Conservation (phyloP, 208 protist species). For the Kentomonas sorsogonicus region DNA sequence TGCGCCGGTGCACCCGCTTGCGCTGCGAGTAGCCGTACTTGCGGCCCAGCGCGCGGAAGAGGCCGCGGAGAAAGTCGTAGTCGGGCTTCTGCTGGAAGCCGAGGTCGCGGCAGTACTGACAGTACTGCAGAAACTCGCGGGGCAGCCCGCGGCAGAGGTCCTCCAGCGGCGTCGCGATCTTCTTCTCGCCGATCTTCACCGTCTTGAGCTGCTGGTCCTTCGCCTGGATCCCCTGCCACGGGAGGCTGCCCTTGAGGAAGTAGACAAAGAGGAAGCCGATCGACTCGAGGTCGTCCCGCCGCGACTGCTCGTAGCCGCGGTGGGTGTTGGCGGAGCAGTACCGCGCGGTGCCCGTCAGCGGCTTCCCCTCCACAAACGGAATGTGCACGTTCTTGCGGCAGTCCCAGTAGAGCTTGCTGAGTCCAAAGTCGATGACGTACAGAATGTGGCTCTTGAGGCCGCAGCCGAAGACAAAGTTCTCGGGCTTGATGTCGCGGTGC, state of each 20-base stretch:
- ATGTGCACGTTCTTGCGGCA: constrained; percentile 94
- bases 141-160: constrained; percentile 66
- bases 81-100: constrained; percentile 73
- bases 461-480: constrained; percentile 84
- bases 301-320: constrained; percentile 95
- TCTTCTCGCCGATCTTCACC: constrained; percentile 78
- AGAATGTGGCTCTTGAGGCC: constrained; percentile 65
- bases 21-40: constrained; percentile 22
- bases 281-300: constrained; percentile 93
- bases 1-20: background rate
- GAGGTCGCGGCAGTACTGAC: constrained; percentile 66
- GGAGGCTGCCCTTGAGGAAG: constrained; percentile 87
- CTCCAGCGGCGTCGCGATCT: constrained; percentile 62
- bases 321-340: constrained; percentile 99
- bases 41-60: constrained; percentile 49
- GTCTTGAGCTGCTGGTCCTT: constrained; percentile 72
- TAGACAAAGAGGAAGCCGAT: constrained; percentile 93
- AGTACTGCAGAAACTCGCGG: constrained; percentile 61
- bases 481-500: constrained; percentile 89
- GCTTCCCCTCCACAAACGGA: constrained; percentile 97
- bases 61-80: constrained; percentile 68
- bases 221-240: constrained; percentile 91
- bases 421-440: constrained; percentile 98
- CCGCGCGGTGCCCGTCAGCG: constrained; percentile 98
- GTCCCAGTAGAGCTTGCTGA: constrained; percentile 98